These are phyloP conservation scores for Nannochloris sp. DNA, from an alignment of 139 green algal genomes.

Conservation along the genomic window DNA sequence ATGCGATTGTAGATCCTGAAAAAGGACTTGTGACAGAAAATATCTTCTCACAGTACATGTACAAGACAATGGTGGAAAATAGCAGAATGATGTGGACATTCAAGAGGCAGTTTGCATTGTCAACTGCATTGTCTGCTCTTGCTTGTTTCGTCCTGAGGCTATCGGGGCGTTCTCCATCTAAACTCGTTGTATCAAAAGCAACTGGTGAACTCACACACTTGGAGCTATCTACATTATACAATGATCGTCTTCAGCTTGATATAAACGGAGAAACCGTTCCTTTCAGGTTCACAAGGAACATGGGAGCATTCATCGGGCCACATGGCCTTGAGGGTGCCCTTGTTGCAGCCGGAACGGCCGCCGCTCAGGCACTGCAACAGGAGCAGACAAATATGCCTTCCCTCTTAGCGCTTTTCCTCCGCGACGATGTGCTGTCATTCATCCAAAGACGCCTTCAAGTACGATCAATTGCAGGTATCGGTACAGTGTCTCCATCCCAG, in stretches of 20 bases:
- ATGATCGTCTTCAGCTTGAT: constrained; percentile 53
- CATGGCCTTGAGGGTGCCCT: constrained; percentile 89
- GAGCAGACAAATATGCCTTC: constrained; percentile 37
- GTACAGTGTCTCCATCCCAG: constrained; percentile 22
- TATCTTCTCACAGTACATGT: constrained; percentile 92
- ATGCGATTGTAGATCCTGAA: constrained; percentile 25
- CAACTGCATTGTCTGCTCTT: constrained; percentile 39
- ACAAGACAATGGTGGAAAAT: constrained; percentile 85
- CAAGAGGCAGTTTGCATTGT: constrained; percentile 88
- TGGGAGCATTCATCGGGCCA: constrained; percentile 84
- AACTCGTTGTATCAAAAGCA: constrained; percentile 81
- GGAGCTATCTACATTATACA: constrained; percentile 69
- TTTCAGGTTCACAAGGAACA: constrained; percentile 96
- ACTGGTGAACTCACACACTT: constrained; percentile 73
- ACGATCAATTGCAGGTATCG: constrained; percentile 17
- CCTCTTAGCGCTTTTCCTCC: constrained; percentile 68
- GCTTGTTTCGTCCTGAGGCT: constrained; percentile 79
- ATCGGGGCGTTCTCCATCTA: constrained; percentile 72
- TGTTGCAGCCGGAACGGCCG: constrained; percentile 50
- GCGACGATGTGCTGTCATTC: constrained; percentile 41
- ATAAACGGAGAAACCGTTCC: constrained; percentile 75
- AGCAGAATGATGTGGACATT: constrained; percentile 87
- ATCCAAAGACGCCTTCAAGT: constrained; percentile 13
- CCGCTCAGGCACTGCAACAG: constrained; percentile 37
- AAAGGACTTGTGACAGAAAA: constrained; percentile 77